Evolutionary conservation across 768 basidiomycete genomes (phyloP).

Genomic region (Pulveroboletus sp.): DNA sequence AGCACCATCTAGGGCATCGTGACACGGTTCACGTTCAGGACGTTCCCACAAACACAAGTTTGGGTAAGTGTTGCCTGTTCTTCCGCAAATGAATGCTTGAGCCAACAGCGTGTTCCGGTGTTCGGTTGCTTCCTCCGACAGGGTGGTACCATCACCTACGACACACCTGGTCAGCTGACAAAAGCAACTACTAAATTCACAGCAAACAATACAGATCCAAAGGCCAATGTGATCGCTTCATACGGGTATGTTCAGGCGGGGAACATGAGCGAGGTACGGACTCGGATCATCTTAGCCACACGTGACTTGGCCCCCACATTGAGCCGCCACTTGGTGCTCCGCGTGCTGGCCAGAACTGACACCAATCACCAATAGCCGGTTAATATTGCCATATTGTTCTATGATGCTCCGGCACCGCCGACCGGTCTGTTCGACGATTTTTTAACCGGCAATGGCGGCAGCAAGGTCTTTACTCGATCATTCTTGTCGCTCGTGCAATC

Average conservation of each 20-base stretch:
- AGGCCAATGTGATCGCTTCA: slow-evolving; percentile 40
- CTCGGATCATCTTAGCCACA: background rate
- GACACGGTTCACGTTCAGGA: slow-evolving; percentile 52
- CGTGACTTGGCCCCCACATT: background rate
- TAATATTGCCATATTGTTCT: slow-evolving; percentile 46
- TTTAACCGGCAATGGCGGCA: slow-evolving; percentile 11
- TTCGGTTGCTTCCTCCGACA: slow-evolving; percentile 19
- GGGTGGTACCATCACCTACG: slow-evolving; percentile 47
- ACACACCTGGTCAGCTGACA: slow-evolving; percentile 18
- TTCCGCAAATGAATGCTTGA: slow-evolving; percentile 2
- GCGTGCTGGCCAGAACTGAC: slow-evolving; percentile 7
- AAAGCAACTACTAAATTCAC: slow-evolving; percentile 24
- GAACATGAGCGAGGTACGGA: slow-evolving; percentile 32
- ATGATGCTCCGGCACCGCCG: slow-evolving; percentile 43
- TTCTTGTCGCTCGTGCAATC: slow-evolving; percentile 25
- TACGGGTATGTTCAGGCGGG: slow-evolving; percentile 33
- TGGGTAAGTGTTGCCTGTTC: slow-evolving; percentile 16
- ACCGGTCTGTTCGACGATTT: slow-evolving; percentile 31
- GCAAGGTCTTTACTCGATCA: slow-evolving; percentile 18
- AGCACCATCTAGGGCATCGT: slow-evolving; percentile 49
- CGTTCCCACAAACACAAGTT: slow-evolving; percentile 32
- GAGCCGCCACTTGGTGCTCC: background rate
- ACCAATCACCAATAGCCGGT: slow-evolving; percentile 3
- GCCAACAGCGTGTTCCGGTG: slow-evolving; percentile 4
- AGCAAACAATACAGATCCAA: slow-evolving; percentile 22